These are phyloP conservation scores for Didymella arachidicola DNA, from an alignment of 2,329 filamentous ascomycete genomes.

Conservation along the genomic window DNA sequence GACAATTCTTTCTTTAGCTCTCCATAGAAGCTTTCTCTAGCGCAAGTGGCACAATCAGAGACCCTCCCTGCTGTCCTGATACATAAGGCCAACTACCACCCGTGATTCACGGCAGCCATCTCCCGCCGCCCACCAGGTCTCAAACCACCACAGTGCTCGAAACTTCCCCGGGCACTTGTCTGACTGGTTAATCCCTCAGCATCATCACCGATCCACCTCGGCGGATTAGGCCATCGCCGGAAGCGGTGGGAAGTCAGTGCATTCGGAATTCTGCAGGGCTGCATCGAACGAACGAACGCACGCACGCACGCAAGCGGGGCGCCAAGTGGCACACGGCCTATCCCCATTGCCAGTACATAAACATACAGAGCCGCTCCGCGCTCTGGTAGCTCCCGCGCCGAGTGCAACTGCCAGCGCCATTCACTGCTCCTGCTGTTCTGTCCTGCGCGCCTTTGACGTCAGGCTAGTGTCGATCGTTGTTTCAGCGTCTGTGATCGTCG, in stretches of 20 bases:
- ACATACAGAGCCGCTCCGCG: constrained; percentile 23
- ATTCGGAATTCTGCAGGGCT: constrained; percentile 32
- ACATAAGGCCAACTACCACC: constrained; percentile 25
- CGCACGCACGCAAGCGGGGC: constrained; percentile 34
- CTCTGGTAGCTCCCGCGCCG: constrained; percentile 14
- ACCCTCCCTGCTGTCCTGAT: constrained; percentile 20
- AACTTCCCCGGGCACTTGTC: constrained; percentile 13
- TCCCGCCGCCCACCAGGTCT: constrained; percentile 8
- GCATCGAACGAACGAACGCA: constrained; percentile 23
- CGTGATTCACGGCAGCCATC: constrained; percentile 12
- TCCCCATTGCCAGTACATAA: constrained; percentile 30
- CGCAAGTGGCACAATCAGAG: constrained; percentile 24
- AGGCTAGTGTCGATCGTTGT: constrained; percentile 35
- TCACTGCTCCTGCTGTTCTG: constrained; percentile 25
- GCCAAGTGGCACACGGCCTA: constrained; percentile 32
- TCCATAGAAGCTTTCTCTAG: constrained; percentile 33
- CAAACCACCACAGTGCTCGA: constrained; percentile 2
- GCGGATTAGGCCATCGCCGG: constrained; percentile 38
- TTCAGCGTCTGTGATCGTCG: constrained; percentile 31
- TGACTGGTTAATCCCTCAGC: constrained; percentile 25
- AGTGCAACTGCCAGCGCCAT: constrained; percentile 13
- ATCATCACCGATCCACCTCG: constrained; percentile 27
- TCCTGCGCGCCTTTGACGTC: constrained; percentile 37
- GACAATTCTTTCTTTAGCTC: constrained; percentile 36
- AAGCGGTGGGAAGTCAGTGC: constrained; percentile 35